A percentile compares a stretch with the other conserved stretches of the same genome.
Evolutionary conservation across 2,329 filamentous ascomycete genomes (phyloP).

Genomic region (Akanthomyces muscarius): DNA sequence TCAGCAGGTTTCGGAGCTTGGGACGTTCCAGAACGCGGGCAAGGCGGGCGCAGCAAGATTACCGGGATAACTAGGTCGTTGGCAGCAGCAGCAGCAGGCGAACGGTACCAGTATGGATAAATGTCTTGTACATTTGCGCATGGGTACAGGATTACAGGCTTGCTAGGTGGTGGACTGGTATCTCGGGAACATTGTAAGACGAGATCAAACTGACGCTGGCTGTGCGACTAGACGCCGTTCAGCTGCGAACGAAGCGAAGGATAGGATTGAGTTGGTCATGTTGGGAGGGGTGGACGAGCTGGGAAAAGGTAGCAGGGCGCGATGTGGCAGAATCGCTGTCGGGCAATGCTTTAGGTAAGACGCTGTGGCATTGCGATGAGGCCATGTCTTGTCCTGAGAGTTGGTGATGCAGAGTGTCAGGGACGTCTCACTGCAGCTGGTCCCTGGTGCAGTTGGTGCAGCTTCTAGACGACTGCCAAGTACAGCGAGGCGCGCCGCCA

Average conservation of each 20-base stretch:
- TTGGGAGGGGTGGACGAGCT: too few species aligned
- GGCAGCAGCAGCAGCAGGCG: neutral
- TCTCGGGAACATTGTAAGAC: neutral
- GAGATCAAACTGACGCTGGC: neutral
- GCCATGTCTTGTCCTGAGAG: neutral
- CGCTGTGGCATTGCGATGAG: too few species aligned
- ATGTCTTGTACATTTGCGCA: slow-evolving; percentile 1
- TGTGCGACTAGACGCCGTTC: neutral
- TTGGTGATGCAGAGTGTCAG: neutral
- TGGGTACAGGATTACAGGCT: neutral
- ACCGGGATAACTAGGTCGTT: neutral
- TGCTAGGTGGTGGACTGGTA: neutral
- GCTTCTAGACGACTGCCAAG: slow-evolving; percentile 1
- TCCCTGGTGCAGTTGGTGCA: neutral
- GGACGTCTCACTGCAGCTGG: neutral
- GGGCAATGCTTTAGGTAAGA: too few species aligned
- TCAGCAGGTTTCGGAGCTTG: neutral
- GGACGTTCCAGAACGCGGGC: slow-evolving; percentile 6
- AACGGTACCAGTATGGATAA: neutral
- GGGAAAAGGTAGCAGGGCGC: too few species aligned
- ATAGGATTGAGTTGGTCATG: neutral
- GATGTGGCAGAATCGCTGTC: too few species aligned
- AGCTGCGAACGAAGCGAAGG: too few species aligned
- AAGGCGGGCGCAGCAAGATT: neutral
- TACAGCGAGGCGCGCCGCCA: neutral